Evolutionary conservation across 208 protist genomes (phyloP).

Genomic region (Wallacemonas sp.): DNA sequence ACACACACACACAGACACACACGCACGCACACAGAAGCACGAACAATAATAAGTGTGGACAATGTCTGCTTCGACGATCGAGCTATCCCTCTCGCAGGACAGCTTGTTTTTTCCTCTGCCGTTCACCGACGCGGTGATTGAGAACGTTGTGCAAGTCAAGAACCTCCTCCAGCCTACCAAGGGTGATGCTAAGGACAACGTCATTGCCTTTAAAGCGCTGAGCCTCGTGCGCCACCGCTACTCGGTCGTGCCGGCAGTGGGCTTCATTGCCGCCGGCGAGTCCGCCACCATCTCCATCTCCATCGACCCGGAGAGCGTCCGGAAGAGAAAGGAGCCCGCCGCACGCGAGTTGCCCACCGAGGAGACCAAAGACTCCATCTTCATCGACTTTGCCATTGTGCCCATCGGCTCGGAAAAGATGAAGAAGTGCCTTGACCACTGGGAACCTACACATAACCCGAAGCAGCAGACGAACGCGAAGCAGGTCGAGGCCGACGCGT

Average conservation of each 20-base stretch:
- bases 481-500: conserved; percentile 29
- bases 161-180: conserved; percentile 39
- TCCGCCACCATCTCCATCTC: conserved; percentile 51
- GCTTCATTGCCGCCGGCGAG: conserved; percentile 65
- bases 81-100: conserved; percentile 66
- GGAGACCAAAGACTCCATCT: conserved; percentile 63
- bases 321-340: conserved; percentile 25
- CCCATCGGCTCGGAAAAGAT: conserved; percentile 14
- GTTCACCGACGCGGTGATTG: conserved; percentile 66
- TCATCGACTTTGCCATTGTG: conserved; percentile 78
- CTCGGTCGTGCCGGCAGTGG: conserved; percentile 47
- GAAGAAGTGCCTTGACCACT: conserved; percentile 11
- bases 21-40: not conserved
- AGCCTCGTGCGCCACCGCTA: conserved; percentile 70
- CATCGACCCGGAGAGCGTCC: conserved; percentile 61
- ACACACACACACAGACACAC: conserved; percentile 4
- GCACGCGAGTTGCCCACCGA: conserved; percentile 39
- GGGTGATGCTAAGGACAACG: conserved; percentile 41
- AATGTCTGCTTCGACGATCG: conserved; percentile 18
- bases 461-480: conserved; percentile 7
- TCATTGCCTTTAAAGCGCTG: conserved; percentile 76
- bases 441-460: not conserved
- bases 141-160: conserved; percentile 73
- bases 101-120: conserved; percentile 78
- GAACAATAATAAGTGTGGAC: not conserved